Evolutionary conservation across 2,329 filamentous ascomycete genomes (phyloP).

Genomic region (Blastomyces emzantsi): DNA sequence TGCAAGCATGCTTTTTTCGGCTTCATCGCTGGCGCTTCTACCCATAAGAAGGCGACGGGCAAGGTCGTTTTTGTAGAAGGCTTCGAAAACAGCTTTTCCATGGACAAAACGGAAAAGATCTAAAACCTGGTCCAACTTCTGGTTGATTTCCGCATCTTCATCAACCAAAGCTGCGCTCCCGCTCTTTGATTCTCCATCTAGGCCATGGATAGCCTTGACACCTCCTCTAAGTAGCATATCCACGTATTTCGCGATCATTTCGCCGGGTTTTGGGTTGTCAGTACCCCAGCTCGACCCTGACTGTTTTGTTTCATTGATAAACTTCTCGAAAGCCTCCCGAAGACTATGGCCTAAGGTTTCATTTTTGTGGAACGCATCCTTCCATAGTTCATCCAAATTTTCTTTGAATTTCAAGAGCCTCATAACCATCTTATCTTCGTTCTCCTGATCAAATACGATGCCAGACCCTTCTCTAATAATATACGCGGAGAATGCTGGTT

Average conservation of each 20-base stretch:
- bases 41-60: slow-evolving; percentile 84
- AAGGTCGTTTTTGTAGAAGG: slow-evolving; percentile 98
- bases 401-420: slow-evolving; percentile 73
- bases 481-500: slow-evolving; percentile 66
- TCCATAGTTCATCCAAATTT: slow-evolving; percentile 66
- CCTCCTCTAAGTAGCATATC: slow-evolving; percentile 82
- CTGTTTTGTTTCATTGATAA: slow-evolving; percentile 82
- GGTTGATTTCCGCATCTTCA: slow-evolving; percentile 85
- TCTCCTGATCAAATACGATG: slow-evolving; percentile 72
- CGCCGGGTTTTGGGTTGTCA: slow-evolving; percentile 85
- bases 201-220: slow-evolving; percentile 67
- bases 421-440: slow-evolving; percentile 76
- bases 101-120: slow-evolving; percentile 96
- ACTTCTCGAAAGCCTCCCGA: slow-evolving; percentile 74
- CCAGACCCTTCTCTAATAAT: slow-evolving; percentile 63
- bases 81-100: slow-evolving; percentile 95
- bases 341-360: slow-evolving; percentile 69
- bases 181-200: slow-evolving; percentile 46
- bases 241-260: slow-evolving; percentile 96
- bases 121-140: slow-evolving; percentile 83
- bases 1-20: slow-evolving; percentile 88
- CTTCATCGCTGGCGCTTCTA: slow-evolving; percentile 85
- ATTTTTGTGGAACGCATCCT: slow-evolving; percentile 66
- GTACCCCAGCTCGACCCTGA: slow-evolving; percentile 63
- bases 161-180: slow-evolving; percentile 60